Evolutionary conservation across 2,329 filamentous ascomycete species (phyloP).

Genomic region (Sordariomycetes sp.): DNA sequence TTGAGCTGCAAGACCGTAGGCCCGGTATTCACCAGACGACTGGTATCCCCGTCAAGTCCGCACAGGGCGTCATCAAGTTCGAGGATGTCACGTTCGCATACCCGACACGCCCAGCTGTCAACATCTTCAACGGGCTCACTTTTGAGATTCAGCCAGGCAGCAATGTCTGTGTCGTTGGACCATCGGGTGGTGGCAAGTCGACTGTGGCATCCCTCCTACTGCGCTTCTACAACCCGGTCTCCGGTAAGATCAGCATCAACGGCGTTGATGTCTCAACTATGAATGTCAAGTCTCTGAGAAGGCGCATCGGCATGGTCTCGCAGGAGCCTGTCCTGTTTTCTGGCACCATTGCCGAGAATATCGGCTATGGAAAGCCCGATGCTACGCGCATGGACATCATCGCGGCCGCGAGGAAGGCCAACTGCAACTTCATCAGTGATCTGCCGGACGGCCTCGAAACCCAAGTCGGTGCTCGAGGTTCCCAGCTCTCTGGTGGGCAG

Average conservation of each 20-base stretch:
- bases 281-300: conserved; percentile 87
- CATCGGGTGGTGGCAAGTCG: conserved; percentile 91
- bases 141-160: conserved; percentile 90
- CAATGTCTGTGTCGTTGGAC: conserved; percentile 94
- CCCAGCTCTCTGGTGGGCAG: conserved; percentile 90
- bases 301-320: conserved; percentile 89
- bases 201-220: conserved; percentile 88
- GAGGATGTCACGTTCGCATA: conserved; percentile 82
- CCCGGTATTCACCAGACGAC: conserved; percentile 82
- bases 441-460: conserved; percentile 95
- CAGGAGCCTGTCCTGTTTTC: conserved; percentile 93
- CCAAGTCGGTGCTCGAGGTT: conserved; percentile 81
- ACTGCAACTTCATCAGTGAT: conserved; percentile 94
- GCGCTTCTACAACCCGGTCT: conserved; percentile 79
- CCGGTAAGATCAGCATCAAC: conserved; percentile 72
- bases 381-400: conserved; percentile 77
- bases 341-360: conserved; percentile 78
- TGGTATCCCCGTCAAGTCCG: conserved; percentile 69
- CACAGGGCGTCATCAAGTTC: conserved; percentile 83
- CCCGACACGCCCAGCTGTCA: conserved; percentile 83
- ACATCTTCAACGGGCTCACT: conserved; percentile 79
- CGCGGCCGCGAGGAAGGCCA: conserved; percentile 79
- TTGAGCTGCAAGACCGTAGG: conserved; percentile 87
- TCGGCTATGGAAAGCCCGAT: conserved; percentile 77
- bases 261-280: conserved; percentile 74